Percentiles rank a stretch among this genome's conserved stretches.
These are phyloP conservation scores for Didymella sp. DNA, from an alignment of 2,329 filamentous ascomycete species.

Conservation along the genomic window DNA sequence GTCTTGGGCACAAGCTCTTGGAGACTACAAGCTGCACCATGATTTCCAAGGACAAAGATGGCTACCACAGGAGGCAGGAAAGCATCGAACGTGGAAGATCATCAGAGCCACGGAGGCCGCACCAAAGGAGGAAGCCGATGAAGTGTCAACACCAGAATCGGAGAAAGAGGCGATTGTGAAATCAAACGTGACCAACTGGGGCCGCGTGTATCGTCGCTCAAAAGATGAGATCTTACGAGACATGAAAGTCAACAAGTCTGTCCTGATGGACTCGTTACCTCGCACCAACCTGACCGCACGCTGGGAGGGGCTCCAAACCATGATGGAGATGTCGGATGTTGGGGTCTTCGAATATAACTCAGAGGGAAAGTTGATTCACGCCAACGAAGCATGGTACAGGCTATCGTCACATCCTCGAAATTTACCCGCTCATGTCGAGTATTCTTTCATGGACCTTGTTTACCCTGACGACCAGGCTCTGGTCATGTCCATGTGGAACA, in stretches of 20 bases:
- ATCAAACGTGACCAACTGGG: background rate
- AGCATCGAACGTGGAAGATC: conserved; percentile 26
- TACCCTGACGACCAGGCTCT: conserved; percentile 34
- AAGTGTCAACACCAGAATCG: background rate
- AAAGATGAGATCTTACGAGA: conserved; percentile 17
- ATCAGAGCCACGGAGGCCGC: conserved; percentile 18
- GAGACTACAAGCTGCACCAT: conserved; percentile 20
- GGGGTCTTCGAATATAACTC: conserved; percentile 43
- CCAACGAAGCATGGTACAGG: conserved; percentile 42
- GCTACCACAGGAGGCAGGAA: conserved; percentile 27
- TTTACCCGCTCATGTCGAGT: conserved; percentile 30
- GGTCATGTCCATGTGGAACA: conserved; percentile 44
- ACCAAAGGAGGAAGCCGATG: background rate
- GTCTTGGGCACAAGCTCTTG: conserved; percentile 37
- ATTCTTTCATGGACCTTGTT: conserved; percentile 43
- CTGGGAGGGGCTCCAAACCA: conserved; percentile 39
- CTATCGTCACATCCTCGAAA: conserved; percentile 35
- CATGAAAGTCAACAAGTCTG: conserved; percentile 5
- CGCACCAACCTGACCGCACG: conserved; percentile 28
- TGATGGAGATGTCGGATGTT: conserved; percentile 49
- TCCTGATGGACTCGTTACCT: conserved; percentile 13
- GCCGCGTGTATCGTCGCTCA: conserved; percentile 14
- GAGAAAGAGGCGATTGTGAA: conserved; percentile 3
- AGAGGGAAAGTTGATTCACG: conserved; percentile 36
- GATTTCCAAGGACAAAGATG: conserved; percentile 29